Percentiles rank a stretch among this genome's conserved stretches.
These are phyloP conservation scores for Pseudopithomyces chartarum DNA, from an alignment of 2,329 filamentous ascomycete species.

Conservation along the genomic window DNA sequence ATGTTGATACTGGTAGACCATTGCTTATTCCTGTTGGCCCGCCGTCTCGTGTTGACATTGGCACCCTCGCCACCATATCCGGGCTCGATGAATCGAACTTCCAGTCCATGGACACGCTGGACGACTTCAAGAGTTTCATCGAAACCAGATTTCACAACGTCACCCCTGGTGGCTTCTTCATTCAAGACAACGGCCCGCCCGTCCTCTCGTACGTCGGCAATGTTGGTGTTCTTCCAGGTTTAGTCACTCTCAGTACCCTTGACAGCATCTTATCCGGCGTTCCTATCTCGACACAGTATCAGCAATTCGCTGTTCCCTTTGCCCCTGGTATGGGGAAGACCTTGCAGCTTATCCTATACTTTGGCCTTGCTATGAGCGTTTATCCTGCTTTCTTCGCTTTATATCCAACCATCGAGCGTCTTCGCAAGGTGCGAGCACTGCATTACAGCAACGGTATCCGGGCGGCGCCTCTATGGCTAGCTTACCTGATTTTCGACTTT, in stretches of 20 bases:
- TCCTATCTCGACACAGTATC: slow-evolving; percentile 73
- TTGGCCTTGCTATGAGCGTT: slow-evolving; percentile 75
- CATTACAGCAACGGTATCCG: slow-evolving; percentile 92
- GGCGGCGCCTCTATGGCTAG: slow-evolving; percentile 80
- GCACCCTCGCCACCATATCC: slow-evolving; percentile 33
- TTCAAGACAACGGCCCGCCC: slow-evolving; percentile 65
- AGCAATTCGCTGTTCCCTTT: slow-evolving; percentile 77
- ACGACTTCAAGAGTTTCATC: slow-evolving; percentile 72
- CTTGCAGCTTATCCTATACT: slow-evolving; percentile 80
- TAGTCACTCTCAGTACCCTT: slow-evolving; percentile 90
- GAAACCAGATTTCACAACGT: slow-evolving; percentile 67
- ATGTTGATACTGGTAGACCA: slow-evolving; percentile 17
- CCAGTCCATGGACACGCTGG: slow-evolving; percentile 65
- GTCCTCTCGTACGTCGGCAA: slow-evolving; percentile 75
- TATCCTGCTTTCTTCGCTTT: slow-evolving; percentile 87
- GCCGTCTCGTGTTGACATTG: slow-evolving; percentile 32
- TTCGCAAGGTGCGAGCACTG: slow-evolving; percentile 78
- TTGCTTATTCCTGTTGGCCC: slow-evolving; percentile 50
- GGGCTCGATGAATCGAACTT: slow-evolving; percentile 39
- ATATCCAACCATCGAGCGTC: slow-evolving; percentile 84
- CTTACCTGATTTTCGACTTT: slow-evolving; percentile 83
- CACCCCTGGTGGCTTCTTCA: slow-evolving; percentile 79
- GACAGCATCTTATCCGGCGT: slow-evolving; percentile 73
- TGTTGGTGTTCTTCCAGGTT: slow-evolving; percentile 63
- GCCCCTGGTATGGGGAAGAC: slow-evolving; percentile 71